phyloP scores from a whole-genome alignment of 1,284 basidiomycete species.

The Tylopilus orsonianus region DNA sequence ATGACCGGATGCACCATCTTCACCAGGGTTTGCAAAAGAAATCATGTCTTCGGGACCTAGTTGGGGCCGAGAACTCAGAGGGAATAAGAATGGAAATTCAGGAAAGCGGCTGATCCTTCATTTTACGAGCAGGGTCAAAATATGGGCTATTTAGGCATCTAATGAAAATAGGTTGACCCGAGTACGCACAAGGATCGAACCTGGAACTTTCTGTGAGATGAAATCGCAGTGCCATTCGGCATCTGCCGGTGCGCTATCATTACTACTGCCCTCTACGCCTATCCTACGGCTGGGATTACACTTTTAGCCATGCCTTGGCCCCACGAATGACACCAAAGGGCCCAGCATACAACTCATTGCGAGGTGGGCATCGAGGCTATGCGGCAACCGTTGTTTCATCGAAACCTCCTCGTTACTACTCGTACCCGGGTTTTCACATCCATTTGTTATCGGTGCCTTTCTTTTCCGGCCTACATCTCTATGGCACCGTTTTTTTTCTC shows the following conservation, averaged over 20 bases:
- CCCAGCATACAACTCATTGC: too few species aligned
- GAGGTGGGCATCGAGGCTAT: too few species aligned
- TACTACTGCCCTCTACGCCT: too few species aligned
- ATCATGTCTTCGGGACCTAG: constrained; percentile 87
- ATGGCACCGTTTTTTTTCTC: background rate
- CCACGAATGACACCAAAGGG: too few species aligned
- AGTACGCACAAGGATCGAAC: constrained; percentile 39
- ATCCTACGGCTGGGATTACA: too few species aligned
- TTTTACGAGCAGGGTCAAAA: constrained; percentile 1
- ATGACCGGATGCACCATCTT: constrained; percentile 60
- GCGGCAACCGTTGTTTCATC: too few species aligned
- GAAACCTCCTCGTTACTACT: too few species aligned
- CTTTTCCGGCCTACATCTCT: background rate
- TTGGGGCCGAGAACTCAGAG: background rate
- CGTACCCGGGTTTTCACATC: too few species aligned
- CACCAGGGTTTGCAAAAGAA: constrained; percentile 89
- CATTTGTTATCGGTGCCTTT: background rate
- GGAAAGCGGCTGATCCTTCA: constrained; percentile 30
- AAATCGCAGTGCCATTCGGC: too few species aligned
- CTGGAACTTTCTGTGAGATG: constrained; percentile 46
- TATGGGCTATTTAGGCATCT: background rate
- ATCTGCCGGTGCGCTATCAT: too few species aligned
- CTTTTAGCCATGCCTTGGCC: too few species aligned
- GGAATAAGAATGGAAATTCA: background rate
- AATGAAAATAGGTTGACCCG: background rate